These are phyloP conservation scores for Penicillium crustosum DNA, from an alignment of 2,329 filamentous ascomycete genomes.

Conservation along the genomic window DNA sequence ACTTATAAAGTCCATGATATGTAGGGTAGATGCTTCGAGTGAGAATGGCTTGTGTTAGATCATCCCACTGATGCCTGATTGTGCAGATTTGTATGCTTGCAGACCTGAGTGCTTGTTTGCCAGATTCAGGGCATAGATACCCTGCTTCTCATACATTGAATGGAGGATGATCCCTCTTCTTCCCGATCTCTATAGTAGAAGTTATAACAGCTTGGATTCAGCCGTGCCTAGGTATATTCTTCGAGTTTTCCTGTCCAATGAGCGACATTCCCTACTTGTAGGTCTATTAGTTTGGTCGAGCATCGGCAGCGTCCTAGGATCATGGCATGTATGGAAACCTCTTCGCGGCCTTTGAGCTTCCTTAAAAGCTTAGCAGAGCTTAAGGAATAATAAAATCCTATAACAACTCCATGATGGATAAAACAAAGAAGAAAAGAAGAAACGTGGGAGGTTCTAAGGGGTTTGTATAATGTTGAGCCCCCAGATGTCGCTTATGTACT, in stretches of 20 bases:
- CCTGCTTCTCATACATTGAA: too few relatives aligned
- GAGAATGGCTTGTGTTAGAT: too few relatives aligned
- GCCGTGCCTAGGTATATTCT: not conserved
- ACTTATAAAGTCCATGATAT: not conserved
- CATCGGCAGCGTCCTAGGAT: not conserved
- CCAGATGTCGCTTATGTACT: not conserved
- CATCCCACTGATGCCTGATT: too few relatives aligned
- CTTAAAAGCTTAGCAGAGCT: not conserved
- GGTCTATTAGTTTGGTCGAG: not conserved
- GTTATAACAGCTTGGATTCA: too few relatives aligned
- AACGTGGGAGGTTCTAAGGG: not conserved
- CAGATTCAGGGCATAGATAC: too few relatives aligned
- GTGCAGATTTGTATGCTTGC: too few relatives aligned
- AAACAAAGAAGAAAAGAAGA: not conserved
- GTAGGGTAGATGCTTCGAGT: not conserved
- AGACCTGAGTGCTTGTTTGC: too few relatives aligned
- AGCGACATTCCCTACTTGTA: not conserved
- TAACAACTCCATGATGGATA: not conserved
- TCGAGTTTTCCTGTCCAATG: not conserved
- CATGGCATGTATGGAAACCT: not conserved
- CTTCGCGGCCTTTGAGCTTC: not conserved
- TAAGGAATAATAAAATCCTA: not conserved
- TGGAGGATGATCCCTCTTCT: too few relatives aligned
- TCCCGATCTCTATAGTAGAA: too few relatives aligned
- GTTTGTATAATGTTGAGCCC: not conserved